phyloP scores from a whole-genome alignment of 2,329 filamentous ascomycete genomes.

The Eutypa lata region DNA sequence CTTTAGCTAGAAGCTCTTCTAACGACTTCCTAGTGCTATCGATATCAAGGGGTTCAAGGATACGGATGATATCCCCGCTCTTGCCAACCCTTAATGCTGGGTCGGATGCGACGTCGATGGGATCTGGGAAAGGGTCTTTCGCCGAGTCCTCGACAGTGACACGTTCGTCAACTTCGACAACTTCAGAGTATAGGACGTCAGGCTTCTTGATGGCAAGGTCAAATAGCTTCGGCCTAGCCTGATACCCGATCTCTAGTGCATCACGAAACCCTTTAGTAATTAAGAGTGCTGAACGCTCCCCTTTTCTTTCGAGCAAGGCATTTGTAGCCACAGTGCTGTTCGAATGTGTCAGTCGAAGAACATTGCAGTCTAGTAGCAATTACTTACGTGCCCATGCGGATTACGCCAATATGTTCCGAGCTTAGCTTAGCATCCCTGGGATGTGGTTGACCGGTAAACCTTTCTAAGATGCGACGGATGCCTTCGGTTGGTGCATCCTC shows the following conservation, averaged over 20 bases:
- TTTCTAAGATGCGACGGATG: constrained; percentile 63
- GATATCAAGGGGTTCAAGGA: constrained; percentile 14
- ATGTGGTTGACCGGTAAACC: constrained; percentile 57
- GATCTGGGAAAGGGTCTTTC: constrained; percentile 8
- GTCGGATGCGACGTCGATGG: constrained; percentile 3
- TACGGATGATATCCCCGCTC: constrained; percentile 16
- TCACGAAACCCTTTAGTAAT: constrained; percentile 57
- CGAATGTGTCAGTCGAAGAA: constrained; percentile 20
- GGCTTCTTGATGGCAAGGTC: constrained; percentile 17
- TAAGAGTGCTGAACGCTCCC: constrained; percentile 66
- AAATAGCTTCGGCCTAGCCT: constrained; percentile 19
- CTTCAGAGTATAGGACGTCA: constrained; percentile 13
- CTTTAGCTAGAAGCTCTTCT: constrained; percentile 8
- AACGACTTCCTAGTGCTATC: constrained; percentile 5
- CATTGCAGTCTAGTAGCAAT: not conserved
- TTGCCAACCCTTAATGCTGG: constrained; percentile 9
- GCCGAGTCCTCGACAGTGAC: constrained; percentile 19
- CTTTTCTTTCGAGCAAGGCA: constrained; percentile 68
- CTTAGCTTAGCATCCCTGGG: constrained; percentile 33
- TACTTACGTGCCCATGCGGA: constrained; percentile 18
- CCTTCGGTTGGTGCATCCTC: constrained; percentile 69
- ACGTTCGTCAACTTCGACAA: constrained; percentile 18
- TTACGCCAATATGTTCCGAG: constrained; percentile 29
- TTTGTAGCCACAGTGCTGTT: constrained; percentile 74
- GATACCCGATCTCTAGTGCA: constrained; percentile 16